These are phyloP conservation scores for Candida incommunis DNA, from an alignment of 805 yeast species.

Conservation along the genomic window DNA sequence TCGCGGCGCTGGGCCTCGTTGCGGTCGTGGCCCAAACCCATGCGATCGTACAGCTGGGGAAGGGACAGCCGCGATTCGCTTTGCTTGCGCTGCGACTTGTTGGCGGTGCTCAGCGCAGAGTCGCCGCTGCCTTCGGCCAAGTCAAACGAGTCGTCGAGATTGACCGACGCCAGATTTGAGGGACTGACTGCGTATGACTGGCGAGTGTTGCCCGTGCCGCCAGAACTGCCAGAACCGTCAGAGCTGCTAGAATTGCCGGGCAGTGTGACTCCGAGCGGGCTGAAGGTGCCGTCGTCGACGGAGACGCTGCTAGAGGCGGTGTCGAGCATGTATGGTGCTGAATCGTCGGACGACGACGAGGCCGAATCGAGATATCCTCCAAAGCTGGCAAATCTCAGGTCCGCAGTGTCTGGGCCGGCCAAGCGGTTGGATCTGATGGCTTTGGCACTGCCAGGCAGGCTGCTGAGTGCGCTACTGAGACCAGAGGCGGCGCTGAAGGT, in stretches of 20 bases:
- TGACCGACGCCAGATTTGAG: background rate
- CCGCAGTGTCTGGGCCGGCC: background rate
- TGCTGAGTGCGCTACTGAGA: no score
- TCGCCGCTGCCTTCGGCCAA: background rate
- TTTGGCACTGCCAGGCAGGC: no score
- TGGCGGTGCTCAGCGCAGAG: background rate
- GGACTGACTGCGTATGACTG: background rate
- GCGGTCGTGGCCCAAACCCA: constrained; percentile 25
- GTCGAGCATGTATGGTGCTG: background rate
- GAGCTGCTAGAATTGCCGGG: background rate
- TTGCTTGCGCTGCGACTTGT: constrained; percentile 14
- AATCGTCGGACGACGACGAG: background rate
- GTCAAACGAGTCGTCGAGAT: background rate
- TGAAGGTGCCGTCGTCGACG: background rate
- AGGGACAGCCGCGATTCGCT: constrained; percentile 25
- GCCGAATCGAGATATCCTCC: background rate
- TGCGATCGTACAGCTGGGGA: constrained; percentile 21
- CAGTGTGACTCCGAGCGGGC: background rate
- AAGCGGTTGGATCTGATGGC: no score
- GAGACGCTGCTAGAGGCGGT: background rate
- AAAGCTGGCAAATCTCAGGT: background rate
- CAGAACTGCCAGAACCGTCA: background rate
- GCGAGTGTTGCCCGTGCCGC: background rate
- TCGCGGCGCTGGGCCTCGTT: constrained; percentile 24
- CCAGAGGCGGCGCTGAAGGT: no score